A percentile compares a stretch with the other conserved stretches of the same genome.
These are phyloP conservation scores for Phoma sp. DNA, from an alignment of 2,329 filamentous ascomycete species.

Conservation along the genomic window DNA sequence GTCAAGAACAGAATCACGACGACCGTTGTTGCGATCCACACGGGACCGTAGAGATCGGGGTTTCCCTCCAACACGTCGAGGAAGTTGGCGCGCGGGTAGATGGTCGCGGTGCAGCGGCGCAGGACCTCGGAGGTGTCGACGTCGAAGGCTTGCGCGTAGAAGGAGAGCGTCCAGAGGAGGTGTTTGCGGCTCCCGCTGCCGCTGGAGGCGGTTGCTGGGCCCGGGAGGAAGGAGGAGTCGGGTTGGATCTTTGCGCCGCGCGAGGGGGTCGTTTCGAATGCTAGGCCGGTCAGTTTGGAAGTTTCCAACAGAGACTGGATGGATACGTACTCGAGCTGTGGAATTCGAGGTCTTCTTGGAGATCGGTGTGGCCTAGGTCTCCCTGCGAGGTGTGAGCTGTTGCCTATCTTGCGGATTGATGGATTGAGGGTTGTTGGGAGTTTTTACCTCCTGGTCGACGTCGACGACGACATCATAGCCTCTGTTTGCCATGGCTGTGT, in stretches of 20 bases:
- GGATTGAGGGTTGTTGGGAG: neutral
- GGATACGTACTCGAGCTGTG: conserved; percentile 75
- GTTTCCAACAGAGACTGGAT: neutral
- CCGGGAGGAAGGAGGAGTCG: conserved; percentile 50
- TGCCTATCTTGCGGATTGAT: neutral
- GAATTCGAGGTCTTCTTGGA: conserved; percentile 99
- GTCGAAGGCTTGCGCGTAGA: conserved; percentile 98
- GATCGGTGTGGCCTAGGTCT: conserved; percentile 95
- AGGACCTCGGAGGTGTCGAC: conserved; percentile 93
- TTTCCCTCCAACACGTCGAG: conserved; percentile 97
- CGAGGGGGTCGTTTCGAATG: conserved; percentile 69
- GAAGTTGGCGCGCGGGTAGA: conserved; percentile 92
- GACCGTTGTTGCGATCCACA: conserved; percentile 98
- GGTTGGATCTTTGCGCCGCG: conserved; percentile 55
- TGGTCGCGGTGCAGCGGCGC: conserved; percentile 82
- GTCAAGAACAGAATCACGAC: conserved; percentile 94
- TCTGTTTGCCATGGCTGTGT: conserved; percentile 70
- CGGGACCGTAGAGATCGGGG: conserved; percentile 93
- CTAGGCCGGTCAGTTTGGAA: conserved; percentile 40
- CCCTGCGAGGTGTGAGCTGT: conserved; percentile 63
- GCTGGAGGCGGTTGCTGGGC: conserved; percentile 32
- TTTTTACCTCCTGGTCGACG: conserved; percentile 85
- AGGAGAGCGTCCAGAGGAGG: conserved; percentile 88
- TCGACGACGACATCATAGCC: conserved; percentile 99
- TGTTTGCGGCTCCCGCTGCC: conserved; percentile 64